Base-by-base conservation (phyloP, 208 protist genomes). In the Porcisia hertigi region DNA sequence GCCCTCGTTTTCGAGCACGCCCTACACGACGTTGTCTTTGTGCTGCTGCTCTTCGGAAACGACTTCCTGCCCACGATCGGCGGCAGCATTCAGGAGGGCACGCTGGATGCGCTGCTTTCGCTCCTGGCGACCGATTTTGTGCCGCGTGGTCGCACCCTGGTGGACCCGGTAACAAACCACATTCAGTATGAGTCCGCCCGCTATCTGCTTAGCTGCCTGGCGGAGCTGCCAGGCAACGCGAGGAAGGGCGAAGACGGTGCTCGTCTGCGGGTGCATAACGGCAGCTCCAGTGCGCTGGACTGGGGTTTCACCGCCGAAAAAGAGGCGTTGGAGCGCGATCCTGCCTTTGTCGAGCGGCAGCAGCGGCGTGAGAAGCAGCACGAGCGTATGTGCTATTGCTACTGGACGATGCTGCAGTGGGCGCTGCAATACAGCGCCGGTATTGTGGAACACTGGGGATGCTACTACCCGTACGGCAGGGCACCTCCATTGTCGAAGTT, bases 31-130 rank as follows among this genome's bases (percentile, higher is more conserved):
- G 98, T 99, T 47, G 93, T 99, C 11, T 98, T 99, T 72, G 83
- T 99, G 9, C 92, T 98, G 82, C 98, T 99, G 65, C 95, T 99
- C 73, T 98, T 98, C 75, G 99, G 99, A 41, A 99, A 99, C 85
- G 99, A 99, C 86, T 99, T 99, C 79, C 83, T 99, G 45, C 98
- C 98, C 4, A 96, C 98, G 5, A 82, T 94, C 34, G 86, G 99
- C 7, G 93, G 98, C 30, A 88, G 88, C 69, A 99, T 99, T 59
- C 81, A 92, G 63, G 91, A 98, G 63, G 96, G 96, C 71, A 98
- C 96, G 25, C 83, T 99, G 14, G 98, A 99, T 77, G 79, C 83
- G 36, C 80, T 99, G 1, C 82, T 98, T 14, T 73, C 76, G 54
- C 79, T 95, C 3, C 86, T 97, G 36, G 84, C 88, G n/a, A 88